Evolutionary conservation across 1,284 basidiomycete genomes (phyloP).

Genomic region (Exobasidium rhododendri): DNA sequence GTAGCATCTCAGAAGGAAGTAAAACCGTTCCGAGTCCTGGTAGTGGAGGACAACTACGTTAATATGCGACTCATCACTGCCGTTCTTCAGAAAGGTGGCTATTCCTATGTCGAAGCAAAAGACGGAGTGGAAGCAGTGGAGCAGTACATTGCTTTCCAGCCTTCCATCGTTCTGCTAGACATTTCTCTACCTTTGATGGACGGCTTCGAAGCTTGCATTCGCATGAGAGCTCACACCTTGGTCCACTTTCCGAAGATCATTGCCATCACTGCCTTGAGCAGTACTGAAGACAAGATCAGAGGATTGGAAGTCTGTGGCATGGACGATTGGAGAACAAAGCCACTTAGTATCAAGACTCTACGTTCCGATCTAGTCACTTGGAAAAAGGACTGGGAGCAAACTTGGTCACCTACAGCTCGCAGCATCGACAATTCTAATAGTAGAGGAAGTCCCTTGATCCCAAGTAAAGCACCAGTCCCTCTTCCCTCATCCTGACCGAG

Average conservation of each 20-base stretch:
- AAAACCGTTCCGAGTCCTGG: slow-evolving; percentile 32
- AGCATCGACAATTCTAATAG: too few relatives aligned
- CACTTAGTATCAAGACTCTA: slow-evolving; percentile 22
- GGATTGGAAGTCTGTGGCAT: slow-evolving; percentile 36
- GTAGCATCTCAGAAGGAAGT: not conserved
- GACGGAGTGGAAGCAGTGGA: slow-evolving; percentile 40
- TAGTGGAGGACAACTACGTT: slow-evolving; percentile 48
- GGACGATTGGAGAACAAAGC: slow-evolving; percentile 46
- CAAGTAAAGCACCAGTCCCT: too few relatives aligned
- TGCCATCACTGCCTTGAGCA: slow-evolving; percentile 41
- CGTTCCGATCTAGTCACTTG: slow-evolving; percentile 13
- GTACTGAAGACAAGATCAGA: slow-evolving; percentile 30
- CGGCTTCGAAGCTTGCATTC: slow-evolving; percentile 37
- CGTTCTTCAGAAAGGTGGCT: slow-evolving; percentile 26
- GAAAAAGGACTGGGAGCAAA: slow-evolving; percentile 18
- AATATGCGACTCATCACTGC: slow-evolving; percentile 41
- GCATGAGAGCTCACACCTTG: slow-evolving; percentile 29
- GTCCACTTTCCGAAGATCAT: slow-evolving; percentile 28
- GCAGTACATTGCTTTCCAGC: slow-evolving; percentile 29
- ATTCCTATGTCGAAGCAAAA: slow-evolving; percentile 30
- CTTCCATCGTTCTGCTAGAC: slow-evolving; percentile 41
- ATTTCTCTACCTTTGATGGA: slow-evolving; percentile 41
- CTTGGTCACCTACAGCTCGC: not conserved
- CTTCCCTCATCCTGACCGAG: too few relatives aligned
- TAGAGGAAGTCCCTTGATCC: too few relatives aligned